Evolutionary conservation across 495 filamentous ascomycete species (phyloP).

Genomic region (Hypomontagnella submonticulosa): DNA sequence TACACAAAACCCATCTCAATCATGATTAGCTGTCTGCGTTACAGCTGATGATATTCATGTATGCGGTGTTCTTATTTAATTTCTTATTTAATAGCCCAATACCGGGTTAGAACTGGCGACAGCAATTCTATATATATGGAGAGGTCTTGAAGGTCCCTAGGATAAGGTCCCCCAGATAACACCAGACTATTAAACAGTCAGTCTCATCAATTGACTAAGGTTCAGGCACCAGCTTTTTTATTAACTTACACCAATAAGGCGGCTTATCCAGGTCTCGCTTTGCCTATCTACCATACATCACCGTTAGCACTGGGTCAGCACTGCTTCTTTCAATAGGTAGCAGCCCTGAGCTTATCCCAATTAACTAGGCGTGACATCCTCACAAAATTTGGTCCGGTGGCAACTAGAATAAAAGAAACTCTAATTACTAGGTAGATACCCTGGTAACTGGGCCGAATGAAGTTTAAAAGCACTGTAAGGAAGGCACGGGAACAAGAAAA

Average conservation of each 20-base stretch:
- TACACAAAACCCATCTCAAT: constrained; percentile 17
- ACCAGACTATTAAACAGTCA: background rate
- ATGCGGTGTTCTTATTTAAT: constrained; percentile 1
- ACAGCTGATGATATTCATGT: background rate
- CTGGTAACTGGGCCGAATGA: background rate
- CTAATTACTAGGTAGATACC: background rate
- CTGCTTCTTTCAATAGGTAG: too few species aligned
- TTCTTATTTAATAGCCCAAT: background rate
- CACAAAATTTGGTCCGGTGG: background rate
- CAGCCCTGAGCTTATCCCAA: background rate
- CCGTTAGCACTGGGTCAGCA: too few species aligned
- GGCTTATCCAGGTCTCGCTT: constrained; percentile 20
- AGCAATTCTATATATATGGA: constrained; percentile 13
- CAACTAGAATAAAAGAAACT: too few species aligned
- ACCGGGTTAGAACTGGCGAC: background rate
- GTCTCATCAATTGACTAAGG: background rate
- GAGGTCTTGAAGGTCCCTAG: background rate
- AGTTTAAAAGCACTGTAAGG: constrained; percentile 19
- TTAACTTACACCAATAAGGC: constrained; percentile 6
- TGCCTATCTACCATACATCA: constrained; percentile 4
- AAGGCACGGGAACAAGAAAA: constrained; percentile 30
- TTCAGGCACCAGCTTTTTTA: background rate
- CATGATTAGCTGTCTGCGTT: constrained; percentile 2
- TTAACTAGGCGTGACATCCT: constrained; percentile 11
- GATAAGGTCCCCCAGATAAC: constrained; percentile 2